Evolutionary conservation across 768 basidiomycete species (phyloP).

Genomic region (Naganishia randhawae): DNA sequence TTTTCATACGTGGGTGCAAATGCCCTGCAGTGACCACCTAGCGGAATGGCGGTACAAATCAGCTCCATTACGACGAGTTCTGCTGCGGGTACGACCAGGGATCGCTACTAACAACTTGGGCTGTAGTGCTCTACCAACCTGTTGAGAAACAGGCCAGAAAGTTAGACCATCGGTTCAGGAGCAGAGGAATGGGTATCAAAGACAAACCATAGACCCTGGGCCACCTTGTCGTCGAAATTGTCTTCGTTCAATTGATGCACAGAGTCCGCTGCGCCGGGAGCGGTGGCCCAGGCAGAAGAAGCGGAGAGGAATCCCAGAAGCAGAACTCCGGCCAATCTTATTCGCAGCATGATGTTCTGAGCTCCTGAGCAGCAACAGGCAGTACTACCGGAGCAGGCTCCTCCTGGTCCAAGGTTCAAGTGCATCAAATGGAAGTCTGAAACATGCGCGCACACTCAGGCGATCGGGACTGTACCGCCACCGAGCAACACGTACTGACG

Average conservation of each 20-base stretch:
- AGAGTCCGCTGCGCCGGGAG: conserved; percentile 20
- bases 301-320: not conserved
- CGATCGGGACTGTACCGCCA: no score
- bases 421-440: not conserved
- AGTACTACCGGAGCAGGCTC: no score
- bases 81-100: not conserved
- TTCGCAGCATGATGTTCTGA: not conserved
- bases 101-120: conserved; percentile 67
- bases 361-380: not conserved
- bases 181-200: not conserved
- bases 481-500: no score
- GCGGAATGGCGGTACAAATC: not conserved
- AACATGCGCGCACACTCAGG: not conserved
- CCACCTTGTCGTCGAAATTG: conserved; percentile 43
- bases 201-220: conserved; percentile 49
- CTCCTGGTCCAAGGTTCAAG: no score
- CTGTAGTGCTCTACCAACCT: conserved; percentile 83
- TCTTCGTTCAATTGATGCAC: conserved; percentile 46
- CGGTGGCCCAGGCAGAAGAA: conserved; percentile 2
- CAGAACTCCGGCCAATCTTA: not conserved
- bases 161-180: not conserved
- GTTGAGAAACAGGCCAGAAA: not conserved
- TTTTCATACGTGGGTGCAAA: conserved; percentile 81
- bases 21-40: conserved; percentile 62
- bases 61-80: not conserved